Percentiles rank a stretch among this genome's conserved stretches.
phyloP scores from a whole-genome alignment of 2,329 filamentous ascomycete genomes.

The Exserohilum turcica region DNA sequence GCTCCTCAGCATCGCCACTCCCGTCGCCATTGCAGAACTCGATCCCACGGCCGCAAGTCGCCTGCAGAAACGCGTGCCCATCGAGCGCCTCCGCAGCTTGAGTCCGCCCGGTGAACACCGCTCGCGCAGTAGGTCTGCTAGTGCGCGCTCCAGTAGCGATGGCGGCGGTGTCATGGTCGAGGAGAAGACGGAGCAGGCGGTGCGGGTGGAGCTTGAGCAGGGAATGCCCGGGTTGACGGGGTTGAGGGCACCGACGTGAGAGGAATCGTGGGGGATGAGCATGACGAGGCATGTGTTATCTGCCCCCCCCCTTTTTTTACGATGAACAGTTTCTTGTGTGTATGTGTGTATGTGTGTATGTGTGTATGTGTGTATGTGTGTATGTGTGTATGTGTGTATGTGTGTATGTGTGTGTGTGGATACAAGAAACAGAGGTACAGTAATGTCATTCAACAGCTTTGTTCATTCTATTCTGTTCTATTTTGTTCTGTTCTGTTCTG shows the following conservation, averaged over 20 bases:
- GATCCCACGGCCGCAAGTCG: slow-evolving; percentile 43
- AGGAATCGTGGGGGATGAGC: too few species aligned
- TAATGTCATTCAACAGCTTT: too few species aligned
- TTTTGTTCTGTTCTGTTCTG: too few species aligned
- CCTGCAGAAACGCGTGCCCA: slow-evolving; percentile 25
- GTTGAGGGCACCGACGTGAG: background rate
- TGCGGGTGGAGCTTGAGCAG: background rate
- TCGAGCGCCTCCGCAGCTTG: slow-evolving; percentile 36
- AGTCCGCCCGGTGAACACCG: slow-evolving; percentile 30
- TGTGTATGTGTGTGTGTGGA: too few species aligned
- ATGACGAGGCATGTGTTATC: too few species aligned
- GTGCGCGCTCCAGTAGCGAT: slow-evolving; percentile 26
- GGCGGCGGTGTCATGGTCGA: slow-evolving; percentile 50
- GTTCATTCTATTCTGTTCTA: too few species aligned
- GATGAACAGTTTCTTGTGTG: too few species aligned
- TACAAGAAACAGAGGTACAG: too few species aligned
- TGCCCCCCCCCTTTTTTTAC: too few species aligned
- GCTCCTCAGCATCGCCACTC: slow-evolving; percentile 42
- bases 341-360: too few species aligned
- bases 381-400: too few species aligned
- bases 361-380: too few species aligned
- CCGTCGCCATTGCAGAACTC: slow-evolving; percentile 44
- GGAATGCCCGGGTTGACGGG: background rate
- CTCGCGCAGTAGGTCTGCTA: background rate
- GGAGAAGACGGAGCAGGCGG: slow-evolving; percentile 34